Conservation (phyloP, 1,284 basidiomycete genomes). For the Tilletia walkeri region DNA sequence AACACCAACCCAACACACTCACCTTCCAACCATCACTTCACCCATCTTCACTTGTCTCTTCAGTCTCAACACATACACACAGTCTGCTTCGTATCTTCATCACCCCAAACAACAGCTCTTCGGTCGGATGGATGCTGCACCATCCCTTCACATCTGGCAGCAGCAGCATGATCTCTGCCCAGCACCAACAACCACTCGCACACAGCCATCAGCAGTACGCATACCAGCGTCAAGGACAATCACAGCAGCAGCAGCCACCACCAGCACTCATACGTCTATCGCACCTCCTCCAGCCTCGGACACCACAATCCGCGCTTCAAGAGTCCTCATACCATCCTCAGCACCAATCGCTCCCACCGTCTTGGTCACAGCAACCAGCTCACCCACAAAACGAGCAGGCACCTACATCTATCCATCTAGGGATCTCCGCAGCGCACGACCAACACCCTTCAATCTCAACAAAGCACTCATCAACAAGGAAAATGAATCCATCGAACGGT, state of each 20-base stretch:
- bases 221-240: not conserved
- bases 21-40: no score
- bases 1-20: no score
- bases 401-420: not conserved
- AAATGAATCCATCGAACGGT: not conserved
- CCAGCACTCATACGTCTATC: not conserved
- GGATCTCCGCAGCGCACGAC: not conserved
- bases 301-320: not conserved
- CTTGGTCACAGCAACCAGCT: constrained; percentile 4
- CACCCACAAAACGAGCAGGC: not conserved
- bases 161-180: not conserved
- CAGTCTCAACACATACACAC: no score
- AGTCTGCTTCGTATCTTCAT: not conserved
- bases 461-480: not conserved
- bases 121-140: not conserved
- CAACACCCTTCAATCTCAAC: not conserved
- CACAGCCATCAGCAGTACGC: not conserved
- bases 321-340: not conserved
- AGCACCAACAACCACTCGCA: not conserved
- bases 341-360: not conserved
- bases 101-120: not conserved
- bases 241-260: not conserved
- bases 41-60: no score
- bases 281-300: not conserved
- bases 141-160: not conserved